Base-by-base conservation (phyloP, 139 green algal species). In the Chlamydomonas sphaeroides region DNA sequence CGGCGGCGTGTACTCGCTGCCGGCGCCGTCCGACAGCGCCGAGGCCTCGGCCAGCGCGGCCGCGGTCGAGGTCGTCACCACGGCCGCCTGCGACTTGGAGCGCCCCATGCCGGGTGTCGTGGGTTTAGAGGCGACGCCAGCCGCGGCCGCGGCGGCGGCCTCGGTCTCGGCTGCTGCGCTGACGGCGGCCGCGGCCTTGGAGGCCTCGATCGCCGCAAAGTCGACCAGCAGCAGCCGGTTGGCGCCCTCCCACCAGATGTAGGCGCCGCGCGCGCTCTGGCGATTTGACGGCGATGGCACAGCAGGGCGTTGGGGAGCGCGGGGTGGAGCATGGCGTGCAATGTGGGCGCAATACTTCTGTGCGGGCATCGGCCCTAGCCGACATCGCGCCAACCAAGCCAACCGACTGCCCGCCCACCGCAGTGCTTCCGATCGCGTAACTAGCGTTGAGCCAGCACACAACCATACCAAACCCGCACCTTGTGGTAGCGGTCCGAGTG, bases 401-500 rank as follows among this genome's bases (percentile, higher is more conserved):
- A n/a, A n/a, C n/a, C n/a, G n/a, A n/a, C n/a, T n/a, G n/a, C n/a
- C n/a, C n/a, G n/a, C n/a, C n/a, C n/a, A n/a, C n/a, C n/a, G n/a
- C n/a, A n/a, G n/a, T n/a, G n/a, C n/a, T n/a, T n/a, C n/a, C n/a
- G n/a, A n/a, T n/a, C n/a, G n/a, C n/a, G n/a, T n/a, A n/a, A n/a
- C n/a, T n/a, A n/a, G n/a, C n/a, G n/a, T n/a, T n/a, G n/a, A n/a
- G n/a, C n/a, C n/a, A n/a, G n/a, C n/a, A n/a, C n/a, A n/a, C n/a
- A n/a, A n/a, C n/a, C n/a, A n/a, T n/a, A n/a, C n/a, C n/a, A n/a
- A 25, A 18, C 25, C 48, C 69, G 28, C 63, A 88, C 84, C 63
- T 80, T 89, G 83, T 90, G 87, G 78, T 87, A 85, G 0, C 87
- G 65, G 67, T 90, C 87, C 36, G 78, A 85, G 62, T 85, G 83